phyloP scores from a whole-genome alignment of 345 rosid species.

The Salix dunnii region DNA sequence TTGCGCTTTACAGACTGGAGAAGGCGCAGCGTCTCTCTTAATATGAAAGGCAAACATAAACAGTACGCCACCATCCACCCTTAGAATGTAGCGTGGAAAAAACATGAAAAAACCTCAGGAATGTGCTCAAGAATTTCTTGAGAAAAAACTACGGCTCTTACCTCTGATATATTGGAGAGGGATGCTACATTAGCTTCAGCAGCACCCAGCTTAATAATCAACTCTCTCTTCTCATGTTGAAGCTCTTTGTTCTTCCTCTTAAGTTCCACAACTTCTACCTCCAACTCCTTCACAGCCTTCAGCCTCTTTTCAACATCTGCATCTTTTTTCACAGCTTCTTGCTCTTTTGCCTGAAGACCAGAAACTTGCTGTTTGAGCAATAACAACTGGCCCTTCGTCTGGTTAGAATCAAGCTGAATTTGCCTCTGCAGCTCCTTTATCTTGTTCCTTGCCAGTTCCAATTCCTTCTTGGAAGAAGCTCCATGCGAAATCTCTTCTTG shows the following conservation, averaged over 20 bases:
- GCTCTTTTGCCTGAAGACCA: conserved; percentile 74
- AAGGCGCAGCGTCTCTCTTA: not conserved
- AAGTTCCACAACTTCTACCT: conserved; percentile 82
- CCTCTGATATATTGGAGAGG: conserved; percentile 93
- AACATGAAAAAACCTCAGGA: not conserved
- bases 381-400: conserved; percentile 85
- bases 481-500: conserved; percentile 65
- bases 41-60: not conserved
- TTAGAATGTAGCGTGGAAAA: not conserved
- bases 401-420: conserved; percentile 89
- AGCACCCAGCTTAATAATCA: conserved; percentile 72
- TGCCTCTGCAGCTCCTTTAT: conserved; percentile 87
- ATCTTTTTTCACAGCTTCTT: conserved; percentile 70
- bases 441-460: conserved; percentile 73
- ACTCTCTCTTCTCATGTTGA: conserved; percentile 89
- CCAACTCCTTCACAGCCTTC: conserved; percentile 65
- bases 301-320: conserved; percentile 66
- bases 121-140: not conserved
- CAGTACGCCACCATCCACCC: not conserved
- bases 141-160: conserved; percentile 22
- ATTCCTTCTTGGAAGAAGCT: conserved; percentile 56
- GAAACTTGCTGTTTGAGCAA: conserved; percentile 91
- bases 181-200: conserved; percentile 66
- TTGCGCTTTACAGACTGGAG: not conserved
- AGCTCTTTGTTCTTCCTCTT: conserved; percentile 90